phyloP scores from a whole-genome alignment of 441 rosid genomes.

The Gossypium lobatum region DNA sequence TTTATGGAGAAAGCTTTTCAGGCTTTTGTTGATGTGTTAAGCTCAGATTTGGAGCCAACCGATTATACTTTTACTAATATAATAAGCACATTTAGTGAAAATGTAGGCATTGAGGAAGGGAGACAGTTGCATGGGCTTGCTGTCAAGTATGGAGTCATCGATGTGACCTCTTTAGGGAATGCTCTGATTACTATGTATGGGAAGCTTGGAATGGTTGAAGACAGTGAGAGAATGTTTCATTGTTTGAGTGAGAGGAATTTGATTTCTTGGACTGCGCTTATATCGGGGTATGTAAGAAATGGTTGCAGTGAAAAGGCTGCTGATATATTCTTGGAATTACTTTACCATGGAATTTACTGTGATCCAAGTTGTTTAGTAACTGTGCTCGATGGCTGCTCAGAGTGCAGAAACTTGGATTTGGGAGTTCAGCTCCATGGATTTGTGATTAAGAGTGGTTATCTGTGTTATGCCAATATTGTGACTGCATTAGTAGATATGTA shows the following conservation, averaged over 20 bases:
- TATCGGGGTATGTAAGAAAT: conserved; percentile 18
- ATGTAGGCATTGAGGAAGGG: conserved; percentile 19
- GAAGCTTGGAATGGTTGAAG: conserved; percentile 22
- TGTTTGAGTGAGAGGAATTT: conserved; percentile 14
- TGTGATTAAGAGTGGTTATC: conserved; percentile 23
- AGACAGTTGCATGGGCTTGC: conserved; percentile 31
- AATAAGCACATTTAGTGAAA: conserved; percentile 18
- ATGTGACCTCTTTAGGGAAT: conserved; percentile 26
- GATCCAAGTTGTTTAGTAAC: conserved; percentile 24
- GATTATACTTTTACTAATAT: conserved; percentile 31
- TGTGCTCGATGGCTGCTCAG: conserved; percentile 22
- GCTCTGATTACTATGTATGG: conserved; percentile 31
- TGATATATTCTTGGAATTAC: conserved; percentile 14
- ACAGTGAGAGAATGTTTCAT: conserved; percentile 20
- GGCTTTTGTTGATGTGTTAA: conserved; percentile 19
- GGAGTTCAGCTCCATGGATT: conserved; percentile 28
- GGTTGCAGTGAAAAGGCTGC: conserved; percentile 17
- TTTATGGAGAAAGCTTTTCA: conserved; percentile 17
- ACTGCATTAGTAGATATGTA: conserved; percentile 32
- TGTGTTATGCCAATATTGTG: conserved; percentile 9
- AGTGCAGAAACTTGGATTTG: conserved; percentile 17
- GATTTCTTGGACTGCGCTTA: conserved; percentile 28
- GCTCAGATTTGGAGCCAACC: conserved; percentile 22
- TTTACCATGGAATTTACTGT: conserved; percentile 11
- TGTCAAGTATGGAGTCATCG: conserved; percentile 19